Percentiles rank a stretch among this genome's conserved stretches.
These are phyloP conservation scores for Mucor indicus DNA, from an alignment of 371 early-diverging fungal species.

Conservation along the genomic window DNA sequence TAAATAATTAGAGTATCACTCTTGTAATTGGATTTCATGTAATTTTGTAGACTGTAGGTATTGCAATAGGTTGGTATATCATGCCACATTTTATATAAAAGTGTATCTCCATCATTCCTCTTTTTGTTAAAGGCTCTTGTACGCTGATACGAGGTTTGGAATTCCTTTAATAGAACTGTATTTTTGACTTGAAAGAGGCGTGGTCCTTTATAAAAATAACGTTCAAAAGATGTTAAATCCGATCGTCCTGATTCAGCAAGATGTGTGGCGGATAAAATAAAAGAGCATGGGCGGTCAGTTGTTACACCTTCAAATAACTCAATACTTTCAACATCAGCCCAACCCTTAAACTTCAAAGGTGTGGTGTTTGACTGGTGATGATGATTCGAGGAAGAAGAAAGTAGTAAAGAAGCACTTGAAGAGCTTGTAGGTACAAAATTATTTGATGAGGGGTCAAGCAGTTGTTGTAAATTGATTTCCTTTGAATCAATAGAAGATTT, in stretches of 20 bases:
- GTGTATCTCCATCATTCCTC: conserved; percentile 17
- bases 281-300: conserved; percentile 27
- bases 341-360: conserved; percentile 34
- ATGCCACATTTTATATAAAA: conserved; percentile 29
- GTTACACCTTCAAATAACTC: conserved; percentile 41
- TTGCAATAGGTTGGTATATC: conserved; percentile 16
- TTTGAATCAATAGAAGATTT: conserved; percentile 33
- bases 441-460: conserved; percentile 11
- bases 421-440: neutral
- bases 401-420: neutral
- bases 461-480: conserved; percentile 18
- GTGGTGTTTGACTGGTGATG: neutral
- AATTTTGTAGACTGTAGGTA: conserved; percentile 22
- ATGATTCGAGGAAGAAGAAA: neutral
- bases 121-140: conserved; percentile 27
- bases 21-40: conserved; percentile 28
- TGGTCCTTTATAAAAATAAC: conserved; percentile 34
- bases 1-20: conserved; percentile 38
- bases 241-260: conserved; percentile 7
- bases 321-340: conserved; percentile 46
- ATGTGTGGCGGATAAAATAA: conserved; percentile 24
- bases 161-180: conserved; percentile 9
- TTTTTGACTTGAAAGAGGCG: conserved; percentile 20
- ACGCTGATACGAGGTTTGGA: conserved; percentile 22
- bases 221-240: conserved; percentile 27